Evolutionary conservation across 2,329 filamentous ascomycete genomes (phyloP).

Genomic region (Ceratocystis eucalypticola): DNA sequence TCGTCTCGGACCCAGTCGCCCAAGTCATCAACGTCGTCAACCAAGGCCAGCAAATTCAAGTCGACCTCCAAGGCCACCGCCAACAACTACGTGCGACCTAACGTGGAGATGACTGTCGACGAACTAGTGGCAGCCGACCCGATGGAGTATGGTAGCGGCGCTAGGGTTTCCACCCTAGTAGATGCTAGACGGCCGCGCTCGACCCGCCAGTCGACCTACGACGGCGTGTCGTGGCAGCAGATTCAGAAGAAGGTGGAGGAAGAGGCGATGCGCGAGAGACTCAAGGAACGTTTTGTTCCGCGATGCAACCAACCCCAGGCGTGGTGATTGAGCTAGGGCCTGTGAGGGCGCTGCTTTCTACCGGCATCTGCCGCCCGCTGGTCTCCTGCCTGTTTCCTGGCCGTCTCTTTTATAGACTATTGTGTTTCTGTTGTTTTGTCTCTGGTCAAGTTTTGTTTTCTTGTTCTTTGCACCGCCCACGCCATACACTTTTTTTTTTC

Average conservation of each 20-base stretch:
- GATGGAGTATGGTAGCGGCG: background rate
- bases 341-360: too few species aligned
- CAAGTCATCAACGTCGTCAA: background rate
- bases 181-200: constrained; percentile 1
- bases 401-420: background rate
- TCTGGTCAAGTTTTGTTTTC: background rate
- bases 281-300: constrained; percentile 7
- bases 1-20: background rate
- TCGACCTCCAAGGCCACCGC: background rate
- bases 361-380: background rate
- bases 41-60: background rate
- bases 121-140: background rate
- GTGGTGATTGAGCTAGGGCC: background rate
- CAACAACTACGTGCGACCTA: background rate
- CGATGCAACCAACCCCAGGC: background rate
- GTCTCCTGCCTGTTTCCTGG: background rate
- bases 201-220: background rate
- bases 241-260: constrained; percentile 3
- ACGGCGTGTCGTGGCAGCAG: background rate
- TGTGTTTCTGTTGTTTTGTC: background rate
- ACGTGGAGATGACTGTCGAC: background rate
- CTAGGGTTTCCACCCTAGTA: background rate
- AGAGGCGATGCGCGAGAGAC: background rate
- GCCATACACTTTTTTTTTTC: background rate
- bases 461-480: background rate